Conservation (phyloP, 176 grass and related monocot species). For the Melocanna baccifera region DNA sequence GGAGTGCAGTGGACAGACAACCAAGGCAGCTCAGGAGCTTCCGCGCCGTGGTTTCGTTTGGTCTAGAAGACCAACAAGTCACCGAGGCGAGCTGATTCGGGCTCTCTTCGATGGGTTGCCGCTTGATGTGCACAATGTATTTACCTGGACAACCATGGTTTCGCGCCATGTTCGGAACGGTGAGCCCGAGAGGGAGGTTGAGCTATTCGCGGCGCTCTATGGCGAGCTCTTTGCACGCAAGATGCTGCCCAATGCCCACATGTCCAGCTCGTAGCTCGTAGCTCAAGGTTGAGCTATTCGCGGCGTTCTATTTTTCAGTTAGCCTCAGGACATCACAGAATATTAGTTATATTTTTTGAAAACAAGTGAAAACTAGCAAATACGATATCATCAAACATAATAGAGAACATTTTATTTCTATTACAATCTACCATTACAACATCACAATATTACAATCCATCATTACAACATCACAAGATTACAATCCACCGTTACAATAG, state of each 20-base stretch:
- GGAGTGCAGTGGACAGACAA: neutral
- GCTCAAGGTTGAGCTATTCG: no score
- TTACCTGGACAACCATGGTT: constrained; percentile 58
- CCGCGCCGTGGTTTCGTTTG: neutral
- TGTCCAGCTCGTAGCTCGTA: constrained; percentile 45
- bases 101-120: constrained; percentile 45
- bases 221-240: constrained; percentile 24
- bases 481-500: no score
- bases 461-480: no score
- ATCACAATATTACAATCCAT: no score
- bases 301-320: no score
- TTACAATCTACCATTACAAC: no score
- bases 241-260: constrained; percentile 47
- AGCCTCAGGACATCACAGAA: no score
- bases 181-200: constrained; percentile 27
- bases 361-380: no score
- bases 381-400: no score
- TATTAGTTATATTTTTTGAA: no score
- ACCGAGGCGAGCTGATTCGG: constrained; percentile 2
- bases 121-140: constrained; percentile 40
- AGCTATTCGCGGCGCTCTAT: constrained; percentile 43
- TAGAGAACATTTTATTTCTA: no score
- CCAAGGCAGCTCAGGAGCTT: neutral
- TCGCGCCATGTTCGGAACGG: constrained; percentile 47
- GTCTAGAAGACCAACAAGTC: constrained; percentile 19